Percentiles rank a stretch among this genome's conserved stretches.
These are phyloP conservation scores for Trypanosomatidae sp. DNA, from an alignment of 208 protist genomes.

Conservation along the genomic window DNA sequence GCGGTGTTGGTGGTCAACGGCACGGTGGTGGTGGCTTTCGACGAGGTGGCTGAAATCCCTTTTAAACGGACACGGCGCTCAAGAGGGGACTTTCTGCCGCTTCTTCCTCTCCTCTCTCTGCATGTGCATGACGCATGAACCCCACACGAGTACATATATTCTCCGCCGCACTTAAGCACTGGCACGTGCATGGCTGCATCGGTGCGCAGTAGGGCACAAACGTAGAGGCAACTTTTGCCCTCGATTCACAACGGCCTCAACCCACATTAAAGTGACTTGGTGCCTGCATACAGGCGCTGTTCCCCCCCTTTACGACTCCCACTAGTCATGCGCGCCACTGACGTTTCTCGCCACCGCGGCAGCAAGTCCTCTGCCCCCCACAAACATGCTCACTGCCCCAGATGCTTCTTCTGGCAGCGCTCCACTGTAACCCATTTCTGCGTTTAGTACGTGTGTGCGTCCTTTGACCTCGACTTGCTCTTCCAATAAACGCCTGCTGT, in stretches of 20 bases:
- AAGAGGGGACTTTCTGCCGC: neutral
- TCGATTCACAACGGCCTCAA: neutral
- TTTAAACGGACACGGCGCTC: neutral
- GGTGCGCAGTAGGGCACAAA: neutral
- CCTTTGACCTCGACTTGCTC: neutral
- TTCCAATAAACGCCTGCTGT: neutral
- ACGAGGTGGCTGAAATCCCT: slow-evolving; percentile 4
- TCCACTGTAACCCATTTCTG: neutral
- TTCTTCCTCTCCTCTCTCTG: neutral
- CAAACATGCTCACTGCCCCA: neutral
- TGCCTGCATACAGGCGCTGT: neutral
- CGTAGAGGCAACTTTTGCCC: neutral
- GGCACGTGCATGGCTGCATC: neutral
- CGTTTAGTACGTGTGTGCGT: neutral
- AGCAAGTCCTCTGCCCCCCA: neutral
- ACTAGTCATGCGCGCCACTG: neutral
- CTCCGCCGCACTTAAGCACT: neutral
- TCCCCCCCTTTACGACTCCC: neutral
- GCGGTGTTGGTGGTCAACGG: slow-evolving; percentile 6
- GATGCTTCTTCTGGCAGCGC: neutral
- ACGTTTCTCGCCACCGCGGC: neutral
- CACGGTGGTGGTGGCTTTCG: slow-evolving; percentile 20
- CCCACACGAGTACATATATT: neutral
- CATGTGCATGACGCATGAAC: neutral
- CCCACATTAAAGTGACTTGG: neutral